A percentile compares a stretch with the other conserved stretches of the same genome.
Conservation (phyloP, 176 grass and related monocot species). For the Phoenix roebelenii region DNA sequence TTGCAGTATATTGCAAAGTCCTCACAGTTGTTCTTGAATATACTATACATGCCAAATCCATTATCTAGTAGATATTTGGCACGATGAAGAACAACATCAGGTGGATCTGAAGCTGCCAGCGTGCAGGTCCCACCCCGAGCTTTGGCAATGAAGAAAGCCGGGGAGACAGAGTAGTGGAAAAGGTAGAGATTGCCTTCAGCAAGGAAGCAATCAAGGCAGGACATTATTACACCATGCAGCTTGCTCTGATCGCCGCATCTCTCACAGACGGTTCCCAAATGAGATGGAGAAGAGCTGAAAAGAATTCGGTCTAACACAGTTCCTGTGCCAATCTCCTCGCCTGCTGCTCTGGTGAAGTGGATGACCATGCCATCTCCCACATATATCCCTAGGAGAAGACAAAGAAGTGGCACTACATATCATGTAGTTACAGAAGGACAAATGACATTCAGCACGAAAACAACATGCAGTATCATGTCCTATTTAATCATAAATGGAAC, state of each 20-base stretch:
- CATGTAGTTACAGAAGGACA: too few relatives aligned
- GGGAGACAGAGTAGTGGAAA: slow-evolving; percentile 51
- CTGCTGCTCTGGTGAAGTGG: slow-evolving; percentile 74
- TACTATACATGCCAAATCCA: slow-evolving; percentile 57
- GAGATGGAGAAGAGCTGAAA: slow-evolving; percentile 36
- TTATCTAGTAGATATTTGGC: slow-evolving; percentile 45
- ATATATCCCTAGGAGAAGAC: slow-evolving; percentile 46
- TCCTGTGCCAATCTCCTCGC: slow-evolving; percentile 70
- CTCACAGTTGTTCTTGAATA: slow-evolving; percentile 94
- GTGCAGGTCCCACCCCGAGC: slow-evolving; percentile 87
- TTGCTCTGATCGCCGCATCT: slow-evolving; percentile 27
- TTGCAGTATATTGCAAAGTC: slow-evolving; percentile 93
- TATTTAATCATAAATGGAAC: too few relatives aligned
- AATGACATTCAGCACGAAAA: too few relatives aligned
- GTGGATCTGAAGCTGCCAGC: slow-evolving; percentile 41
- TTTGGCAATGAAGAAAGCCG: slow-evolving; percentile 67
- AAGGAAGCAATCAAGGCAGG: slow-evolving; percentile 85
- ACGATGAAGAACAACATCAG: slow-evolving; percentile 35
- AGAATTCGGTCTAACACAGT: slow-evolving; percentile 44
- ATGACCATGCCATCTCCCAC: slow-evolving; percentile 60
- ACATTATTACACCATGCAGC: slow-evolving; percentile 45
- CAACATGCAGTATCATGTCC: too few relatives aligned
- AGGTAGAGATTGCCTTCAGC: slow-evolving; percentile 55
- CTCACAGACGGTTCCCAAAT: slow-evolving; percentile 18
- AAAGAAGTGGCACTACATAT: too few relatives aligned